These are phyloP conservation scores for Seminavis robusta DNA, from an alignment of 108 stramenopile genomes.

Conservation along the genomic window DNA sequence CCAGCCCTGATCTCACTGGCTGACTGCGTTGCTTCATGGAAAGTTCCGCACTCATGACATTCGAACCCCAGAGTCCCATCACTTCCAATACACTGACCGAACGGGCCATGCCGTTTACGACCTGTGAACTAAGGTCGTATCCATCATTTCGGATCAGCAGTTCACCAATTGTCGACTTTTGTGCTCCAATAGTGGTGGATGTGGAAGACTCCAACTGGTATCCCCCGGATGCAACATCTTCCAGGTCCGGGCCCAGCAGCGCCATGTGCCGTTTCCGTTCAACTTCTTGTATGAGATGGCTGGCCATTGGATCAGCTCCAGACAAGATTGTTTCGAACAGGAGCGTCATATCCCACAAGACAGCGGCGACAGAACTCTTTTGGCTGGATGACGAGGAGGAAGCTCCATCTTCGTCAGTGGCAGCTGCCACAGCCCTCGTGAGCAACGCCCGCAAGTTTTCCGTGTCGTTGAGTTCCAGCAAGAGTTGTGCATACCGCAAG, in stretches of 20 bases:
- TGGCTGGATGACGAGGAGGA: slow-evolving; percentile 16
- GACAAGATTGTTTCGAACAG: slow-evolving; percentile 72
- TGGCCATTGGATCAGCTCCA: slow-evolving; percentile 36
- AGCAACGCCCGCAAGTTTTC: slow-evolving; percentile 79
- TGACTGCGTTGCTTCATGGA: slow-evolving; percentile 16
- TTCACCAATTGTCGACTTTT: slow-evolving; percentile 73
- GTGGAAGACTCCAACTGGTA: no score
- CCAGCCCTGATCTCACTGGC: slow-evolving; percentile 31
- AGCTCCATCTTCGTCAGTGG: slow-evolving; percentile 48
- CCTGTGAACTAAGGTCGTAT: slow-evolving; percentile 70
- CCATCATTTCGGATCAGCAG: slow-evolving; percentile 75
- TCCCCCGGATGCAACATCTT: slow-evolving; percentile 74
- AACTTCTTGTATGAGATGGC: slow-evolving; percentile 35
- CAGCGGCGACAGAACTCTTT: slow-evolving; percentile 42
- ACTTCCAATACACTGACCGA: slow-evolving; percentile 72
- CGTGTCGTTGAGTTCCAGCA: slow-evolving; percentile 76
- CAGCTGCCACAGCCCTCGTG: slow-evolving; percentile 78
- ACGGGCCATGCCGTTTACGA: slow-evolving; percentile 76
- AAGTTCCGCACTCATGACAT: neutral
- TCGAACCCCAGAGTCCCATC: slow-evolving; percentile 73
- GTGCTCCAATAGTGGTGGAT: slow-evolving; percentile 47
- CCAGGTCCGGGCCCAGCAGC: slow-evolving; percentile 67
- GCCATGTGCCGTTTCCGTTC: slow-evolving; percentile 73
- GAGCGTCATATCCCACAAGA: slow-evolving; percentile 85
- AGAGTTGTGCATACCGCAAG: slow-evolving; percentile 73